Base-by-base conservation (phyloP, 2,329 filamentous ascomycete species). In the Fusarium nurragi region DNA sequence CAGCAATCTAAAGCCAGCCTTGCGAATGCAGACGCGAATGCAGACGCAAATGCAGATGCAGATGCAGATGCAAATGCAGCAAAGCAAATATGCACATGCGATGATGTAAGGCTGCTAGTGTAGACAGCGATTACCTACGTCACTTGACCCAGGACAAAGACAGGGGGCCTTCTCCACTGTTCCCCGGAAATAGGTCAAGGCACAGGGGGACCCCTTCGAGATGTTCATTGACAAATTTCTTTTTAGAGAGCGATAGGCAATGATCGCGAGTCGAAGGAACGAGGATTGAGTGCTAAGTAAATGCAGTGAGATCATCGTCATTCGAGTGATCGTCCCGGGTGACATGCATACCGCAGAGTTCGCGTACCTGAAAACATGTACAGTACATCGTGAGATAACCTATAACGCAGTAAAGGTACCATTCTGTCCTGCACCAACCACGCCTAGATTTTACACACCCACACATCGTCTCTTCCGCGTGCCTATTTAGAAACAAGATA, bases 31-130 rank as follows among this genome's bases (percentile, higher is more conserved):
- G n/a, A n/a, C n/a, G n/a, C n/a, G n/a, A n/a, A n/a, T n/a, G n/a
- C n/a, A n/a, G n/a, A n/a, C n/a, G n/a, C 28, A 30, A 46, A 10
- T n/a, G 30, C 28, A 30, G 13, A 30, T 30, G 28, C 28, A 30
- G 11, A 13, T 25, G 23, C 23, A 11, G 13, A 30, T 5, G 30
- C 14, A 28, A 14, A 28, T 13, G 26, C 26, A 28, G n/a, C n/a
- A 34, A n/a, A 6, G 30, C 16, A n/a, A 16, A 37, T 26, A 44
- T 52, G 44, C 47, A 61, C 50, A 30, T 37, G 50, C 57, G 59
- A 67, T 67, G 64, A 67, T 67, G 64, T 68, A 68, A 68, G 64
- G 60, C 60, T 51, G 51, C 38, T 64, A 54, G 51, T 36, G 44
- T 28, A 48, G 47, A 67, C 54, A 64, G 47, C 60, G 60, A 59